Evolutionary conservation across 106 monocot genomes (phyloP), one percentile per base, ranked within the genome.

Genomic region (Iris macrosiphon): DNA sequence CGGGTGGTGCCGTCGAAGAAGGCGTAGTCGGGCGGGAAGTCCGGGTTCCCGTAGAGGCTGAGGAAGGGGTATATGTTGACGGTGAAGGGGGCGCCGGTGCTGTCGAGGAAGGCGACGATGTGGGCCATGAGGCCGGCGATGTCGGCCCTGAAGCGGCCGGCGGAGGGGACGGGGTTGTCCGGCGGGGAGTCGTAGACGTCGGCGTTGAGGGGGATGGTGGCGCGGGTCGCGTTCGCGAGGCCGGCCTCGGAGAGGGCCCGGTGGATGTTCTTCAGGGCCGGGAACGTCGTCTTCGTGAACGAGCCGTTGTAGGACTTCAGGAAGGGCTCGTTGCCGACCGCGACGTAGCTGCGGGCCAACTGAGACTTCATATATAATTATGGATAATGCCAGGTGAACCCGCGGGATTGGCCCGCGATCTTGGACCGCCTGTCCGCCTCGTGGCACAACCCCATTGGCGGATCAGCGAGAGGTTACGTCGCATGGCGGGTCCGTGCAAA

Each of bases 171-270:
- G 8, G 83, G 74, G 45, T 76, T 71, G 63, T 27, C 27, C 1
- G 19, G 52, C 1, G 92, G 82, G 26, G 88, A 88, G 57, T 53
- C 26, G 65, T 89, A 94, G 49, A 94, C 83, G 65, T 93, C 93
- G 31, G 93, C 93, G 56, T 93, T 93, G n/a, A 88, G 67, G 1
- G 93, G 93, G 21, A 78, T 57, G 8, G 78, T 73, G 45, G 70
- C 81, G 66, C 88, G 88, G 65, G 84, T 54, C 12, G 15, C 25
- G 43, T 69, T 23, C 5, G 70, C 67, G n/a, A 79, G 33, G 22
- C 80, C 80, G 18, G 80, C 76, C 9, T 76, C 84, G 35, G 73
- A 26, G 4, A 89, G 73, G 21, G 89, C 89, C 22, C 46, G 66
- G 42, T 89, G 79, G 40, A 89, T 67, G 71, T 89, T 89, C 63